phyloP scores from a whole-genome alignment of 495 filamentous ascomycete genomes.

The Hapsidospora chrysogenum region DNA sequence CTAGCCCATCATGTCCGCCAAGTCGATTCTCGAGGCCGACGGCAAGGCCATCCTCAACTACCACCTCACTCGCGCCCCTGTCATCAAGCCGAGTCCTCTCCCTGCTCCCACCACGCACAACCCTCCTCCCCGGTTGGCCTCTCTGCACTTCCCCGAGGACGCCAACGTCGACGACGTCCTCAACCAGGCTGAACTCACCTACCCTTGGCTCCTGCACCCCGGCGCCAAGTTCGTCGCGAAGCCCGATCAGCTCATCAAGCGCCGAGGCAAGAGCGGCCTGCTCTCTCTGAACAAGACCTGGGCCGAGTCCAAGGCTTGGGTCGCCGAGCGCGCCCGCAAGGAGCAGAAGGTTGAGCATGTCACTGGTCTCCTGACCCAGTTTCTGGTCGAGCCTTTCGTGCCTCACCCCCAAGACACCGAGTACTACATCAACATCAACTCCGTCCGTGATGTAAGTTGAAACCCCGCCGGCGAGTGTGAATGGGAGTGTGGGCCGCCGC shows the following conservation, averaged over 20 bases:
- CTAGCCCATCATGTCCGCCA: conserved; percentile 71
- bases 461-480: too few species aligned
- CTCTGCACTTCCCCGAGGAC: conserved; percentile 84
- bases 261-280: conserved; percentile 95
- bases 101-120: conserved; percentile 78
- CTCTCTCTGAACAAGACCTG: conserved; percentile 95
- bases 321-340: conserved; percentile 83
- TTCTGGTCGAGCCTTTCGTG: conserved; percentile 97
- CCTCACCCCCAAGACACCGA: conserved; percentile 86
- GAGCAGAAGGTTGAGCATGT: conserved; percentile 82
- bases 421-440: conserved; percentile 98
- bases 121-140: conserved; percentile 74
- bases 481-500: too few species aligned
- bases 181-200: conserved; percentile 85
- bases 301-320: conserved; percentile 82
- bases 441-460: conserved; percentile 72
- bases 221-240: conserved; percentile 95
- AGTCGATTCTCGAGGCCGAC: conserved; percentile 96
- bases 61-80: conserved; percentile 93
- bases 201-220: conserved; percentile 74
- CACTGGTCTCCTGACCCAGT: conserved; percentile 74
- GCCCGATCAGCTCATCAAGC: conserved; percentile 99
- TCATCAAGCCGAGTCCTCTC: conserved; percentile 95
- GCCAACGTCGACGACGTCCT: conserved; percentile 68
- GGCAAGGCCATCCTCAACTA: conserved; percentile 99